Evolutionary conservation across 2,329 filamentous ascomycete genomes (phyloP), one percentile per base, ranked within the genome.

Genomic region (Esteya vermicola): DNA sequence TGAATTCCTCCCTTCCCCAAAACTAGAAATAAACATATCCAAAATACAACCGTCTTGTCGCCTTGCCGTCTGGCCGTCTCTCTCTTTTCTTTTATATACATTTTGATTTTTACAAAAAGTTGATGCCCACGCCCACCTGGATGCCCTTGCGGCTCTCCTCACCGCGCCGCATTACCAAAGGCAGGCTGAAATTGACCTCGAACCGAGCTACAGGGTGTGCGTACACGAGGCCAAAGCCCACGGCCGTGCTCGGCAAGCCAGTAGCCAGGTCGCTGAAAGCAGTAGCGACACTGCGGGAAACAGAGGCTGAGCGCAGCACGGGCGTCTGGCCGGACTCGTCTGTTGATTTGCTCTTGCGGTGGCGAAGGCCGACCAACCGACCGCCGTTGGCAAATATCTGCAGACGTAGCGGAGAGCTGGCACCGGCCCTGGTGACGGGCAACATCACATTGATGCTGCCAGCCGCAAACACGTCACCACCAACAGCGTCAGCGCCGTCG

Each of bases 71-170:
- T 12, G 27, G 6, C 5, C 27, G 9, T 32, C 30, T n/a, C 16
- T 32, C 20, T 18, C 30, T 6, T 18, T 32, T 10, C 30, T 32
- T 18, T n/a, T 20, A 4, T 33, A 33, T 19, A 33, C 16, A 16
- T 16, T 6, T 30, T 21, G 14, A 6, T 21, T 19, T 20, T 38
- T 81, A 96, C 69, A 96, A 63, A 57, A 98, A 95, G 62, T 84
- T 93, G 54, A 98, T 86, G 37, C 91, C 91, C 31, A 98, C 85
- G n/a, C 91, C 91, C 52, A 98, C 79, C 57, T 91, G 86, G 47
- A 98, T 56, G 1, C 91, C 91, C 63, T 98, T 98, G 41, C 89
- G 75, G 14, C 77, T 80, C 51, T 91, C 80, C 61, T 98, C 91
- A 27, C 85, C 86, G 47, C 72, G 79, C 43, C 91, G 72, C 52